phyloP scores from a whole-genome alignment of 306 rosid species.

The Vicia sativa region DNA sequence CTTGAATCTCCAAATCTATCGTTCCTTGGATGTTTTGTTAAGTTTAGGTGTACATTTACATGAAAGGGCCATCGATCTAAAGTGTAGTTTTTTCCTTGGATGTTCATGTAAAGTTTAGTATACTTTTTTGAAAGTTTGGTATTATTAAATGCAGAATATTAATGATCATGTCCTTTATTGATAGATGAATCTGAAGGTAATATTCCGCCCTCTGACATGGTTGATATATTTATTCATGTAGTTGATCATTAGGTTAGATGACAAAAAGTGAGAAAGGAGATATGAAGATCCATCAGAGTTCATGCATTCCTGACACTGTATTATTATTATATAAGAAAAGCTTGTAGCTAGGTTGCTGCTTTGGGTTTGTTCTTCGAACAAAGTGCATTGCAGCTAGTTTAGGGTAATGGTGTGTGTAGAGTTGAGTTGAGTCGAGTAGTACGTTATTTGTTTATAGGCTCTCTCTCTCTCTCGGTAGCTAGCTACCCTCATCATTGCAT shows the following conservation, averaged over 20 bases:
- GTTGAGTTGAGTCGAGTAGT: no score
- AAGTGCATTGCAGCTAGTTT: not conserved
- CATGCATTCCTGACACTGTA: conserved; percentile 9
- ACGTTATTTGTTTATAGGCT: not conserved
- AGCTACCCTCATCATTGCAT: conserved; percentile 11
- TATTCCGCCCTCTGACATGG: conserved; percentile 2
- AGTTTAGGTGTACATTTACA: not conserved
- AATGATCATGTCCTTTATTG: not conserved
- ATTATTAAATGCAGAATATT: not conserved
- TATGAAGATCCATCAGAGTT: not conserved
- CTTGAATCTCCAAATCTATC: not conserved
- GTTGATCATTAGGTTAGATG: conserved; percentile 1
- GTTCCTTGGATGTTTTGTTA: not conserved
- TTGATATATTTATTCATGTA: not conserved
- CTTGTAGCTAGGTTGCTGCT: not conserved
- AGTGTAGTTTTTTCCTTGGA: no score
- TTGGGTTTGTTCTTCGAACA: not conserved
- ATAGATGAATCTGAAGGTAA: not conserved
- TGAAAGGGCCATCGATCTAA: not conserved
- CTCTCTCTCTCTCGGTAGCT: not conserved
- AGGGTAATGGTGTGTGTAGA: no score
- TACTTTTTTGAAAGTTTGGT: not conserved
- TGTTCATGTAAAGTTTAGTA: not conserved
- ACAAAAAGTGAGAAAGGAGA: conserved; percentile 6
- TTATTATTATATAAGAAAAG: not conserved